Percentiles rank a stretch among this genome's conserved stretches.
phyloP scores from a whole-genome alignment of 768 basidiomycete genomes.

The Leccinum olivaceopallidum region DNA sequence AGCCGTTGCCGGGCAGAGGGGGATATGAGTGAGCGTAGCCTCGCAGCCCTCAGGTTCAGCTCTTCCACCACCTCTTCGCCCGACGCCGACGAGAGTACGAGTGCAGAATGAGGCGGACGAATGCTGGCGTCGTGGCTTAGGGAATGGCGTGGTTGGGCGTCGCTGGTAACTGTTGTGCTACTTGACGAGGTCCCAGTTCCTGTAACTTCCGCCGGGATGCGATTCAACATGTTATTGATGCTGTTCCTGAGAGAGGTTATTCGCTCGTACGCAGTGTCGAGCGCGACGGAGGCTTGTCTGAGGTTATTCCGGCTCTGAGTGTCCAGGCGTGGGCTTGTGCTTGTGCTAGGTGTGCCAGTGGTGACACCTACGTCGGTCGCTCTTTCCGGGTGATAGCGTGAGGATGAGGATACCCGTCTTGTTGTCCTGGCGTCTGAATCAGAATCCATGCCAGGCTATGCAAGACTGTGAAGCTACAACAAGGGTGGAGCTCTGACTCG shows the following conservation, averaged over 20 bases:
- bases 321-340: constrained; percentile 11
- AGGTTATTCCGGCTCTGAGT: constrained; percentile 39
- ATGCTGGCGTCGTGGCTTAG: constrained; percentile 23
- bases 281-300: constrained; percentile 51
- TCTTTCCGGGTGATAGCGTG: constrained; percentile 14
- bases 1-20: constrained; percentile 34
- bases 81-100: constrained; percentile 25
- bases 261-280: constrained; percentile 55
- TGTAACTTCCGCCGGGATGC: constrained; percentile 38
- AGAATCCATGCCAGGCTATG: constrained; percentile 24
- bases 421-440: constrained; percentile 10
- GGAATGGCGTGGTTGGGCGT: constrained; percentile 13
- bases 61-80: constrained; percentile 28
- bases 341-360: constrained; percentile 11
- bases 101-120: constrained; percentile 32
- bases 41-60: constrained; percentile 29
- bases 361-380: constrained; percentile 10
- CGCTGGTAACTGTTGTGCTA: background rate
- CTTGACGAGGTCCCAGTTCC: constrained; percentile 10
- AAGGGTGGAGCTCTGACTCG: background rate
- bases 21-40: constrained; percentile 32
- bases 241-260: constrained; percentile 56
- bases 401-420: constrained; percentile 11
- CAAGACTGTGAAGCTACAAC: constrained; percentile 1
- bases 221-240: constrained; percentile 43